These are phyloP conservation scores for Cyclotella distinguenda DNA, from an alignment of 108 stramenopile genomes.

Conservation along the genomic window DNA sequence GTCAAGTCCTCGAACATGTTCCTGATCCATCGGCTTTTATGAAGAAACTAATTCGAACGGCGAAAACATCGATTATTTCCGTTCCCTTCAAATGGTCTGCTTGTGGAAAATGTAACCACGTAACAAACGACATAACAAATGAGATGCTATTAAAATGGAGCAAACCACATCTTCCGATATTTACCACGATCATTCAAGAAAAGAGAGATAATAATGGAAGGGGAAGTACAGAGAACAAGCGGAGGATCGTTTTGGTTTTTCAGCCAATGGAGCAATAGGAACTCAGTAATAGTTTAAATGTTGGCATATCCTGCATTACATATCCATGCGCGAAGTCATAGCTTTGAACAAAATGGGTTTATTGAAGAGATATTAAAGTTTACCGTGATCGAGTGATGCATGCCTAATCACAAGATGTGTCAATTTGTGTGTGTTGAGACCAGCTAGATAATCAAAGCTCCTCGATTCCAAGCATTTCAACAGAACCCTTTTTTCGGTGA, in stretches of 20 bases:
- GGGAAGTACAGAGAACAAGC: neutral
- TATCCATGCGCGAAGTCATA: too few relatives aligned
- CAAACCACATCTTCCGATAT: constrained; percentile 17
- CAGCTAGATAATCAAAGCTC: too few relatives aligned
- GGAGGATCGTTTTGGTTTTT: constrained; percentile 7
- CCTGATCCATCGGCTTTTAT: constrained; percentile 28
- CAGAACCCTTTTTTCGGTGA: constrained; percentile 11
- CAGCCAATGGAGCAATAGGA: neutral
- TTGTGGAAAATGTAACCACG: constrained; percentile 35
- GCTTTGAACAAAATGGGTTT: too few relatives aligned
- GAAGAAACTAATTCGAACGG: constrained; percentile 31
- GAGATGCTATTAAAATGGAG: constrained; percentile 22
- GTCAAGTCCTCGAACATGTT: constrained; percentile 33
- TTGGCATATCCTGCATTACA: neutral
- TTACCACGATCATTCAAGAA: constrained; percentile 13
- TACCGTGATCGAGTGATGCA: too few relatives aligned
- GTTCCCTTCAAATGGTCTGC: constrained; percentile 25
- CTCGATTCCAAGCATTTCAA: constrained; percentile 7
- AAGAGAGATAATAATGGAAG: neutral
- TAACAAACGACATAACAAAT: constrained; percentile 10
- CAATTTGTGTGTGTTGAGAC: too few relatives aligned
- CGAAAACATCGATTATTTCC: constrained; percentile 30
- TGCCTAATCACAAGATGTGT: too few relatives aligned
- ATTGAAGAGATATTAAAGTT: too few relatives aligned
- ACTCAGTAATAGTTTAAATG: neutral